Percentiles rank a stretch among this genome's conserved stretches.
phyloP scores from a whole-genome alignment of 2,329 filamentous ascomycete species.

The Cadophora sp. region DNA sequence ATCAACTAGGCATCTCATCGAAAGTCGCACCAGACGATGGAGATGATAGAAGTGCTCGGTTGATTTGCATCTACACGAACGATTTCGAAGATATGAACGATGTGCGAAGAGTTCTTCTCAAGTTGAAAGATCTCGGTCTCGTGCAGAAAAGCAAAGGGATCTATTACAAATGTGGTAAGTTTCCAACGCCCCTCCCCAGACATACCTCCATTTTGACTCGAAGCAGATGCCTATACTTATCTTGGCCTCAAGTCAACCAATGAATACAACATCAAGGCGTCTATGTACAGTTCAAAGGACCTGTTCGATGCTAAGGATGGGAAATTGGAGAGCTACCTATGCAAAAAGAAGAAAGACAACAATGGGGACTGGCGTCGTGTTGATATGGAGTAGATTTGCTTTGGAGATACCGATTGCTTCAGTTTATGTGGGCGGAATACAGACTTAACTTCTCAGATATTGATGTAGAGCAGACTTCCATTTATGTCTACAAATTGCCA shows the following conservation, averaged over 20 bases:
- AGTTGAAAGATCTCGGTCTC: slow-evolving; percentile 66
- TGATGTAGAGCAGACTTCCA: background rate
- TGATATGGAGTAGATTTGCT: slow-evolving; percentile 31
- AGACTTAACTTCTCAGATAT: background rate
- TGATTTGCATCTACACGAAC: slow-evolving; percentile 81
- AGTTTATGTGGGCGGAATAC: background rate
- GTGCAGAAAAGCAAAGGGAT: slow-evolving; percentile 57
- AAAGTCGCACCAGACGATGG: slow-evolving; percentile 70
- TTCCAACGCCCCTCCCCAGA: background rate
- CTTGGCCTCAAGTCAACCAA: slow-evolving; percentile 68
- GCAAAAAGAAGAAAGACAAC: slow-evolving; percentile 36
- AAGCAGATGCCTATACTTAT: slow-evolving; percentile 70
- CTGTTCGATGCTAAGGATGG: slow-evolving; percentile 33
- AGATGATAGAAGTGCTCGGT: slow-evolving; percentile 52
- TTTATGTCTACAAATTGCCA: no score
- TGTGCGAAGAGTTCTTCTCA: slow-evolving; percentile 69
- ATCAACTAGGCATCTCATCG: slow-evolving; percentile 73
- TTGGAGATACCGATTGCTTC: background rate
- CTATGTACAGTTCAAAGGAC: slow-evolving; percentile 59
- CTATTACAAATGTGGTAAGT: slow-evolving; percentile 71
- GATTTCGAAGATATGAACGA: slow-evolving; percentile 76
- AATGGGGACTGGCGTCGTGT: slow-evolving; percentile 24
- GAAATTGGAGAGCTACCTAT: slow-evolving; percentile 32
- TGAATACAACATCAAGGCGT: slow-evolving; percentile 66
- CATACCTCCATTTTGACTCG: slow-evolving; percentile 11